Percentiles rank a stretch among this genome's conserved stretches.
phyloP scores from a whole-genome alignment of 441 rosid genomes.

The Kokia cookei region DNA sequence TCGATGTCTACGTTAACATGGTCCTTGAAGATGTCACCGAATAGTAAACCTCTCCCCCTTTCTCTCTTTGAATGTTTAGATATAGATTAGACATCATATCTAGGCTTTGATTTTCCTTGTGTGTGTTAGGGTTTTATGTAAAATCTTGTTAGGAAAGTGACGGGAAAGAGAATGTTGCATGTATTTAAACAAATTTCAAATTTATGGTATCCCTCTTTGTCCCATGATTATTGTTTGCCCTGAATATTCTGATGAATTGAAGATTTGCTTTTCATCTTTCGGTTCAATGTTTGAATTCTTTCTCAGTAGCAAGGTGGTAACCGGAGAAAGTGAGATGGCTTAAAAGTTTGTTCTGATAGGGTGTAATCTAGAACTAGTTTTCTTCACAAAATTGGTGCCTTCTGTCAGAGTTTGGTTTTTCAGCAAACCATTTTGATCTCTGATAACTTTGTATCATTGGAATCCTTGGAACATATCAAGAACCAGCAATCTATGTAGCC shows the following conservation, averaged over 20 bases:
- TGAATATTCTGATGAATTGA: neutral
- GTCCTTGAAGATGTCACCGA: slow-evolving; percentile 93
- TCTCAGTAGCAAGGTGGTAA: neutral
- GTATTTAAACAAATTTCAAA: neutral
- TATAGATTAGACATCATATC: neutral
- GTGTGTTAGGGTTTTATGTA: neutral
- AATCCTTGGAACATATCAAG: neutral
- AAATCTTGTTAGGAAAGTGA: neutral
- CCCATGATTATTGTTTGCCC: neutral
- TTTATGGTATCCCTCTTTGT: neutral
- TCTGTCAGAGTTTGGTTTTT: neutral
- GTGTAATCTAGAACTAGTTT: neutral
- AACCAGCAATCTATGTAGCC: neutral
- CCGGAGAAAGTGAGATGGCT: neutral
- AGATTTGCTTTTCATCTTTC: neutral
- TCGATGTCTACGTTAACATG: slow-evolving; percentile 89
- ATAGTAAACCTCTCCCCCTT: slow-evolving; percentile 29
- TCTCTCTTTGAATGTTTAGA: neutral
- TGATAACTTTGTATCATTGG: neutral
- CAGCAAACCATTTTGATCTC: neutral
- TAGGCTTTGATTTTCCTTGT: neutral
- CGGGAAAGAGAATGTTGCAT: neutral
- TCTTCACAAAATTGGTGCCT: neutral
- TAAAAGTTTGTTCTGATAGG: neutral
- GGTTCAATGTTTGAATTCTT: neutral